A percentile compares a stretch with the other conserved stretches of the same genome.
These are phyloP conservation scores for Rhododendron mucronatum DNA, from an alignment of 148 eudicot genomes.

Conservation along the genomic window DNA sequence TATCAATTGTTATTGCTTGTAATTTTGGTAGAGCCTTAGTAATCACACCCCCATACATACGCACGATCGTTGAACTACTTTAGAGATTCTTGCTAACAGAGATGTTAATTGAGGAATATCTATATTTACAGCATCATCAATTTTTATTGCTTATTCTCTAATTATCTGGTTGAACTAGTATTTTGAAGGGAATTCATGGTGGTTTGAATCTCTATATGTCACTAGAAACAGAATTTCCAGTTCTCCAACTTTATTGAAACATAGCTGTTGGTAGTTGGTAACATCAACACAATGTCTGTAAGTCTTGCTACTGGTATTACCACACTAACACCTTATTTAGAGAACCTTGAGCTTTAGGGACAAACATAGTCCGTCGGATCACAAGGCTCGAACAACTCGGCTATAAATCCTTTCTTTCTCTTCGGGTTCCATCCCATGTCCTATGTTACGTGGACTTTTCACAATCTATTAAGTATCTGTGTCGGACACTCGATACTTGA, in stretches of 20 bases:
- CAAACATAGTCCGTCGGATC: constrained; percentile 50
- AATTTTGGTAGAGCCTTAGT: not conserved
- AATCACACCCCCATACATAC: not conserved
- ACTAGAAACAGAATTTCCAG: not conserved
- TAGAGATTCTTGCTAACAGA: not conserved
- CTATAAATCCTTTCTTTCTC: constrained; percentile 46
- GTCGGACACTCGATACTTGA: not conserved
- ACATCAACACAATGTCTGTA: not conserved
- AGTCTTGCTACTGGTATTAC: not conserved
- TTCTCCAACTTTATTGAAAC: not conserved
- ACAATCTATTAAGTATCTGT: not conserved
- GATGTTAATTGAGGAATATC: not conserved
- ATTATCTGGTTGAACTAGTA: not conserved
- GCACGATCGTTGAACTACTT: not conserved
- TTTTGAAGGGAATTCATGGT: not conserved
- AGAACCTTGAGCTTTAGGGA: not conserved
- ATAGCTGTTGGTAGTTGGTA: not conserved
- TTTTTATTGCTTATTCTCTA: not conserved
- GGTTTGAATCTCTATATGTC: not conserved
- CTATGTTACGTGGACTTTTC: not conserved
- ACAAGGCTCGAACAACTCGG: constrained; percentile 57
- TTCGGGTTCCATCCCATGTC: constrained; percentile 53
- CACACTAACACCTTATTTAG: not conserved
- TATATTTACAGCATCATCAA: not conserved
- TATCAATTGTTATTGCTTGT: not conserved